phyloP scores from a whole-genome alignment of 139 green algal species.

The Yamagishiella unicocca region DNA sequence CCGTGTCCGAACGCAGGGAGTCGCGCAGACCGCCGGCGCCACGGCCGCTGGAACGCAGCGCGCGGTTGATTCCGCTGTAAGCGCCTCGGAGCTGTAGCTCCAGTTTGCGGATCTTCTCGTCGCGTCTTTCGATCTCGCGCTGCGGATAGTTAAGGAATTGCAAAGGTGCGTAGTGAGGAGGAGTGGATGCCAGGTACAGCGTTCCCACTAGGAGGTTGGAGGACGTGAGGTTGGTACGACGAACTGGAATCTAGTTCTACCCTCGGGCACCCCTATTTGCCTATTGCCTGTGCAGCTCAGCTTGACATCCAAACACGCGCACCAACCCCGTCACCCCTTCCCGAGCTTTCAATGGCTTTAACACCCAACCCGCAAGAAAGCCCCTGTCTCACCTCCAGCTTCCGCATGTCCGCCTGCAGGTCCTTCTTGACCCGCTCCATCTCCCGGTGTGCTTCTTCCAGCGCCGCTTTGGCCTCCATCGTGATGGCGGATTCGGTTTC shows the following conservation, averaged over 20 bases:
- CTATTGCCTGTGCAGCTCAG: no score
- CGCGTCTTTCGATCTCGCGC: conserved; percentile 57
- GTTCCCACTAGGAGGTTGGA: no score
- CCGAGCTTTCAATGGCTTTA: no score
- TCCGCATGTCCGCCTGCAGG: conserved; percentile 51
- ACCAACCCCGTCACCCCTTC: no score
- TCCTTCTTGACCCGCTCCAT: conserved; percentile 61
- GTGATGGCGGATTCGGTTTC: conserved; percentile 57
- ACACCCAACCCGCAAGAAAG: no score
- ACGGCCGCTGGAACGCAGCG: conserved; percentile 42
- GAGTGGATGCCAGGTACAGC: no score
- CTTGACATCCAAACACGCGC: no score
- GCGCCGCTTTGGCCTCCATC: conserved; percentile 58
- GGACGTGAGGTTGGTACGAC: no score
- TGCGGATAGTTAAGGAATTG: no score
- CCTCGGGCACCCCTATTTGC: no score
- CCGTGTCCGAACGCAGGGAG: conserved; percentile 43
- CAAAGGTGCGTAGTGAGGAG: no score
- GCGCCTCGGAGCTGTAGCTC: conserved; percentile 67
- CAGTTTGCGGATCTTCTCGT: conserved; percentile 66
- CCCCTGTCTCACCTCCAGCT: conserved; percentile 45
- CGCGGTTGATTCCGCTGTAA: conserved; percentile 61
- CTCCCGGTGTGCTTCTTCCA: conserved; percentile 60
- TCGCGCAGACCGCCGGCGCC: conserved; percentile 43
- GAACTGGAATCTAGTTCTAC: no score